Percentiles rank a stretch among this genome's conserved stretches.
phyloP scores from a whole-genome alignment of 2,329 filamentous ascomycete species.

The Scedosporium apiospermum region DNA sequence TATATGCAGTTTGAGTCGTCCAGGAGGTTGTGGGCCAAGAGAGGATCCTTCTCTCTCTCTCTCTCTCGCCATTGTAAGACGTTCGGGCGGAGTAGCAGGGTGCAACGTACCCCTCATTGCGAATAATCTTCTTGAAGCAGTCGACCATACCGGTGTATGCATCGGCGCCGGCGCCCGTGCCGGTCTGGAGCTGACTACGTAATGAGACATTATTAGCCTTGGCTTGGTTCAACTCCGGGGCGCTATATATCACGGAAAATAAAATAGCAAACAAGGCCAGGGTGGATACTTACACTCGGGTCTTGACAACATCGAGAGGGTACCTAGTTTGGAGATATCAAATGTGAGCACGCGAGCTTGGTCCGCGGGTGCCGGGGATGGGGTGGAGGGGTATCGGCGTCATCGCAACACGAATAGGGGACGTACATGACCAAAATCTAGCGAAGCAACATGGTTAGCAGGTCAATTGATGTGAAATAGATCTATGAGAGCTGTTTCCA shows the following conservation, averaged over 20 bases:
- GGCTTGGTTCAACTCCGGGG: neutral
- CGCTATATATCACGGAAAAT: too few species aligned
- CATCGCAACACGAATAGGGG: neutral
- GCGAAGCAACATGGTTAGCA: slow-evolving; percentile 2
- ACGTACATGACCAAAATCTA: slow-evolving; percentile 83
- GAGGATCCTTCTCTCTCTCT: neutral
- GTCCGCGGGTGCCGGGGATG: neutral
- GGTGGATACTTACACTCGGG: slow-evolving; percentile 64
- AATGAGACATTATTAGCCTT: neutral
- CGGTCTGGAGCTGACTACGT: slow-evolving; percentile 74
- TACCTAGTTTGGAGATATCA: slow-evolving; percentile 54
- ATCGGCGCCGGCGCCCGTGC: slow-evolving; percentile 64
- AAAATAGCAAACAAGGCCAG: too few species aligned
- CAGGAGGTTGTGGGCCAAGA: too few species aligned
- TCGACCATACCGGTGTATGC: slow-evolving; percentile 95
- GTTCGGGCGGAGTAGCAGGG: slow-evolving; percentile 3
- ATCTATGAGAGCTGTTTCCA: slow-evolving; percentile 2
- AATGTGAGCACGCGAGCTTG: slow-evolving; percentile 11
- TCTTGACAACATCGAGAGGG: slow-evolving; percentile 97
- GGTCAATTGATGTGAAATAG: neutral
- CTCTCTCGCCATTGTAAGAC: neutral
- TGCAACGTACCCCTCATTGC: slow-evolving; percentile 74
- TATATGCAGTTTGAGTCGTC: too few species aligned
- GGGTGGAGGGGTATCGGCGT: slow-evolving; percentile 11
- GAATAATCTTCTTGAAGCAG: slow-evolving; percentile 95